Conservation (phyloP, 1,284 basidiomycete species). For the Anthracocystis panici-leucophaei region DNA sequence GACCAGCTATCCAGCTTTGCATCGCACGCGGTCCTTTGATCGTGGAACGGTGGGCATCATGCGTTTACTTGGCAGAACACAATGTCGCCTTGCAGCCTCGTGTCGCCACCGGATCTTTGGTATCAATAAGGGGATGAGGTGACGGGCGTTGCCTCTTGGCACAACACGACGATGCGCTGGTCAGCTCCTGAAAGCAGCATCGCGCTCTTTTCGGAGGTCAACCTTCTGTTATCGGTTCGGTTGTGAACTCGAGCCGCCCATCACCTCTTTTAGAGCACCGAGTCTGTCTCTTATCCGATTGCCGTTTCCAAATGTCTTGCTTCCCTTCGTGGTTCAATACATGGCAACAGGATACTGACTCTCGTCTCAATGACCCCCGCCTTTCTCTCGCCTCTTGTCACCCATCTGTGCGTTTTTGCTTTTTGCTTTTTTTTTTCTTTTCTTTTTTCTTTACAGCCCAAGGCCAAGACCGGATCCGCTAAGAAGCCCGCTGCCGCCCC, state of each 20-base stretch:
- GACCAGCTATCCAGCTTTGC: constrained; percentile 24
- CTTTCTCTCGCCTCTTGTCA: constrained; percentile 14
- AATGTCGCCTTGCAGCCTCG: constrained; percentile 37
- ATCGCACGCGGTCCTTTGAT: constrained; percentile 30
- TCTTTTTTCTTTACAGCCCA: constrained; percentile 56
- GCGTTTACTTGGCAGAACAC: constrained; percentile 32
- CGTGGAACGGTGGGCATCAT: constrained; percentile 18
- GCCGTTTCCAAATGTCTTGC: constrained; percentile 40
- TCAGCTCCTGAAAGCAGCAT: constrained; percentile 24
- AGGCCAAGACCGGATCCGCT: constrained; percentile 65
- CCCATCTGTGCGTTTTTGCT: not conserved
- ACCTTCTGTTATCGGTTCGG: constrained; percentile 25
- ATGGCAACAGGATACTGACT: constrained; percentile 61
- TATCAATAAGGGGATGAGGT: constrained; percentile 38
- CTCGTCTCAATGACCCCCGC: constrained; percentile 69
- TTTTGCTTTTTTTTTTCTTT: constrained; percentile 14
- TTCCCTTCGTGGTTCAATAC: constrained; percentile 41
- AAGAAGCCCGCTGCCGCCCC: constrained; percentile 66
- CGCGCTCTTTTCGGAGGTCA: constrained; percentile 26
- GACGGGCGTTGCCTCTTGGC: constrained; percentile 17
- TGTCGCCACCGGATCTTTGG: constrained; percentile 23
- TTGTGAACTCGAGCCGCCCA: constrained; percentile 10
- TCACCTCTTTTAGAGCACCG: constrained; percentile 64
- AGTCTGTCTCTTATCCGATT: constrained; percentile 49
- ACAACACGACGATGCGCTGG: constrained; percentile 24